A percentile compares a stretch with the other conserved stretches of the same genome.
Conservation (phyloP, 768 basidiomycete genomes). For the Calocera viscosa region DNA sequence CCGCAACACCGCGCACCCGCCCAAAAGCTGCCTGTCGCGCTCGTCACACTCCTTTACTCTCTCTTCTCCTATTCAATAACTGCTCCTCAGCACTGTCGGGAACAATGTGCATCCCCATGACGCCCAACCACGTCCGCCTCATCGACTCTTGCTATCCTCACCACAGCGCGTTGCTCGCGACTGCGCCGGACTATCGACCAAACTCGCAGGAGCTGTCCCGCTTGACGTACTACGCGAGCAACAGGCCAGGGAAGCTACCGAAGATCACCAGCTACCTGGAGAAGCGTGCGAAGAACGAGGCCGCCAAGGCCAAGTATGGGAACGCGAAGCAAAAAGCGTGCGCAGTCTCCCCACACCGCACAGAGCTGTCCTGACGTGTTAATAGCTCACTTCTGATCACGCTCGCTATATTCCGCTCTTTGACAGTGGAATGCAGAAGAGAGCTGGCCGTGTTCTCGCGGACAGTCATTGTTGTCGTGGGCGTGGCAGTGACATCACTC, state of each 20-base stretch:
- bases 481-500: constrained; percentile 36
- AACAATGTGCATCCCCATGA: constrained; percentile 29
- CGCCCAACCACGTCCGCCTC: constrained; percentile 71
- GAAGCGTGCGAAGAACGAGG: constrained; percentile 54
- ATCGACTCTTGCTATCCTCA: constrained; percentile 81
- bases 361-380: not conserved
- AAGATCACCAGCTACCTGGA: constrained; percentile 34
- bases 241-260: constrained; percentile 59
- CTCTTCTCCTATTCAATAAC: not conserved
- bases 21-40: not conserved
- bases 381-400: constrained; percentile 66
- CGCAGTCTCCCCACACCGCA: constrained; percentile 25
- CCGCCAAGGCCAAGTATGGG: constrained; percentile 55
- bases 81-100: not conserved
- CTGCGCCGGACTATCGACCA: constrained; percentile 65
- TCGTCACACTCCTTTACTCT: not conserved
- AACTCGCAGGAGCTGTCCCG: constrained; percentile 77
- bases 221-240: constrained; percentile 68
- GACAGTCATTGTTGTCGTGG: constrained; percentile 53
- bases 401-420: constrained; percentile 63
- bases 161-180: constrained; percentile 53
- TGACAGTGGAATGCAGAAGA: constrained; percentile 76
- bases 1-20: not conserved
- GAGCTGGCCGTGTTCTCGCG: constrained; percentile 67
- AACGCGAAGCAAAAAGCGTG: constrained; percentile 72